Base-by-base conservation (phyloP, 495 filamentous ascomycete genomes). In the Elaphomyces granulatus region DNA sequence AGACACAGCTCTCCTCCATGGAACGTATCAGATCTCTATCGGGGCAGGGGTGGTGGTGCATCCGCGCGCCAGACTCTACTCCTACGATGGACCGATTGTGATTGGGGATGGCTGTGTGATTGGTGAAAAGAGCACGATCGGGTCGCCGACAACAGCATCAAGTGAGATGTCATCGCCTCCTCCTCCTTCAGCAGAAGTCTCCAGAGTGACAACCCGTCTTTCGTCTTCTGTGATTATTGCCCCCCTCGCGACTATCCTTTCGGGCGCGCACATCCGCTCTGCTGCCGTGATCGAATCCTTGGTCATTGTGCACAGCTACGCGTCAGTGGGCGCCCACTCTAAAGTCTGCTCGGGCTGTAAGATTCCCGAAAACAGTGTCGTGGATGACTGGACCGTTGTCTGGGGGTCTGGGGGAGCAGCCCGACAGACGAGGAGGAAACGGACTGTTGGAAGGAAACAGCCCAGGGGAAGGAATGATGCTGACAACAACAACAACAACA, bases 21-120 rank as follows among this genome's bases (percentile, higher is more conserved):
- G 87, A 17, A 75, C 70, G 2, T 66, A 86, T 58, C 68, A 69
- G 12, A 80, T 94, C 41, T 73, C 67, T 32, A 74, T 93, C 47
- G 74, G 74, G 43, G 60, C 72, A 23, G 74, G 81, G 52, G 77
- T 73, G 12, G 72, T 94, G n/a, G 63, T 94, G 41, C 87, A 94
- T 59, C 87, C 87, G 1, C 80, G 84, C 41, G 71, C 75, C 0
- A 69, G 71, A 36, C 64, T 94, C 48, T 75, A 79, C 48, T 75
- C 81, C 1, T 64, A 68, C 30, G 62, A 71, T 34, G 87, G 81
- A 0, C 73, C 79, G 15, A 71, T 94, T 21, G 72, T 65, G 7
- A 72, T 94, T 34, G 83, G 81, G 0, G 72, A 77, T 8, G 66
- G 74, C 28, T 83, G 80, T 55, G 78, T 90, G 23, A 70, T 94